Percentiles rank a stretch among this genome's conserved stretches.
phyloP scores from a whole-genome alignment of 352 stramenopile genomes.

The Phytophthora brassicae region DNA sequence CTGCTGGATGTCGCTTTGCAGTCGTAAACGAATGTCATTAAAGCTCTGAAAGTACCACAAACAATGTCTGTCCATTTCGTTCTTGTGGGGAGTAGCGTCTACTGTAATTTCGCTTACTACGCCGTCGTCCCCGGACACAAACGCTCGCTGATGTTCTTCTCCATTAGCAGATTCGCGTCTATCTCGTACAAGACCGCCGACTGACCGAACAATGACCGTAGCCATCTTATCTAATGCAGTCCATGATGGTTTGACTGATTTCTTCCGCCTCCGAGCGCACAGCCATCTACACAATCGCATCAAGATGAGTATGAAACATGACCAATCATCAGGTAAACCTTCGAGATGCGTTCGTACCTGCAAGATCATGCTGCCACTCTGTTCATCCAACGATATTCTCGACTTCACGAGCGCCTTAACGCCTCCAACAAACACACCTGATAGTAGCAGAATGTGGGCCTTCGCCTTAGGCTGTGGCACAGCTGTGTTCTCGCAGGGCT shows the following conservation, averaged over 20 bases:
- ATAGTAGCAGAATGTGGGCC: constrained; percentile 96
- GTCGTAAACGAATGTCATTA: constrained; percentile 14
- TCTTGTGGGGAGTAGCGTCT: constrained; percentile 23
- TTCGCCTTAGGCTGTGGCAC: constrained; percentile 88
- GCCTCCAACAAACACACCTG: constrained; percentile 95
- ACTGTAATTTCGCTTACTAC: constrained; percentile 18
- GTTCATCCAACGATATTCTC: constrained; percentile 92
- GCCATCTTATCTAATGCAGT: constrained; percentile 93
- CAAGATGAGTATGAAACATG: constrained; percentile 8
- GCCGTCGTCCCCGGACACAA: constrained; percentile 15
- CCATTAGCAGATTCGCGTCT: constrained; percentile 27
- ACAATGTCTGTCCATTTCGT: constrained; percentile 43
- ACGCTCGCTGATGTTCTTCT: constrained; percentile 30
- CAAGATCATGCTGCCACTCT: constrained; percentile 89
- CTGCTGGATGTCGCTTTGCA: constrained; percentile 45
- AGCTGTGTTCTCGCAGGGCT: constrained; percentile 95
- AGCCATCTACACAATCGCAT: constrained; percentile 86
- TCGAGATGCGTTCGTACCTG: constrained; percentile 52
- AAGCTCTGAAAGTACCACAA: constrained; percentile 39
- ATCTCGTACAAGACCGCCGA: constrained; percentile 13
- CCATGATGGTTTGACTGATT: constrained; percentile 95
- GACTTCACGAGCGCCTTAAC: constrained; percentile 95
- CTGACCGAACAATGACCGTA: constrained; percentile 11
- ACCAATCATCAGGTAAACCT: not conserved
- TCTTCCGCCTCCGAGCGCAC: constrained; percentile 94